Evolutionary conservation across 2,329 filamentous ascomycete genomes (phyloP), one percentile per base, ranked within the genome.

Genomic region (Colletotrichum chrysophilum): DNA sequence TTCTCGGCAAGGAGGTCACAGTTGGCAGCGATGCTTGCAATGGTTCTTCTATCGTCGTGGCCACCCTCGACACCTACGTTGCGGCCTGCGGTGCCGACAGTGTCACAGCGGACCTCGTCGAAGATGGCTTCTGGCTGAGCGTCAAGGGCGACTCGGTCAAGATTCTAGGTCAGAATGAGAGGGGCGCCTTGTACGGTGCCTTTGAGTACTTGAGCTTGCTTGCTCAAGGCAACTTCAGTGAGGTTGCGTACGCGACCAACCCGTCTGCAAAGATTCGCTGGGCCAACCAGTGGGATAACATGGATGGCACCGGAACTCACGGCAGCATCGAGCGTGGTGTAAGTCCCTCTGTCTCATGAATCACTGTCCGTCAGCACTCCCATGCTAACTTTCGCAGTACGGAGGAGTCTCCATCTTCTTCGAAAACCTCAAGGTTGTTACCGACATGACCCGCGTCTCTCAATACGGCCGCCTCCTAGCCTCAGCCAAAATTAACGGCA

Each of bases 261-360:
- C 92, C 92, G 0, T 87, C 88, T 72, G 91, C 89, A 0, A 90
- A 90, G 0, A 89, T 95, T 56, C 88, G 93, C 77, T 94, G 93
- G 93, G 89, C 91, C 1, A 94, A 95, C 79, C 90, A 95, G 78
- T 95, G 93, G 93, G 92, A 95, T 80, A 94, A 95, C 78, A 85
- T 94, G 81, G 89, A 93, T 74, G 89, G 72, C 56, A 70, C 70
- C 14, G 74, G 74, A 34, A 78, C 74, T 18, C 77, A 78, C 32
- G 83, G 93, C 14, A 91, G 88, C 55, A 91, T 95, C 60, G 93
- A 94, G 81, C 86, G 93, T 69, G 93, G 93, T 21, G 70, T 76
- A 69, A 65, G 70, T 52, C 12, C 32, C 38, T 14, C 43, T 32
- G 32, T 6, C 24, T 21, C n/a, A 38, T 30, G 43, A 28, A 10